Percentiles rank a stretch among this genome's conserved stretches.
Evolutionary conservation across 1,139 yeast genomes (phyloP).

Genomic region (Geotrichum phurueaensis): DNA sequence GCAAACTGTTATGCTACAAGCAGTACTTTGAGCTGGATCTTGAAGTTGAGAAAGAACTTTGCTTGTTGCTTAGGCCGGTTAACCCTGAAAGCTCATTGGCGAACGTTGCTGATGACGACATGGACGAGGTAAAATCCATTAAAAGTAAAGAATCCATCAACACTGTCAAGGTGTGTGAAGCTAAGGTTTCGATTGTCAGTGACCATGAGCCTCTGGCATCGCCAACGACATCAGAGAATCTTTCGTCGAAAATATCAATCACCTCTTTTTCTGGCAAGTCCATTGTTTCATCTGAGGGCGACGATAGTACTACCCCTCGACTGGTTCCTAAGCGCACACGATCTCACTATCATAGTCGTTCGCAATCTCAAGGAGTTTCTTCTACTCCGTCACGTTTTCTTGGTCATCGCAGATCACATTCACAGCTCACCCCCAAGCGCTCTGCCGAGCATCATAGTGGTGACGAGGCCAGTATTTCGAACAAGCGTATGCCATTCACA

Average conservation of each 20-base stretch:
- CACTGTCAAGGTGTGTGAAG: neutral
- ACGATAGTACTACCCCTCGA: neutral
- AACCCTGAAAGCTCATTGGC: neutral
- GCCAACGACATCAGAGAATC: neutral
- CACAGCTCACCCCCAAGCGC: neutral
- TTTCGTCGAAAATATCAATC: neutral
- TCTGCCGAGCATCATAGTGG: neutral
- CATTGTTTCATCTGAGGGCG: neutral
- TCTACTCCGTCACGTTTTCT: neutral
- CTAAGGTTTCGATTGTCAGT: neutral
- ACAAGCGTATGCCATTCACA: conserved; percentile 13
- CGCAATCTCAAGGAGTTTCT: conserved; percentile 3
- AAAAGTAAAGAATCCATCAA: neutral
- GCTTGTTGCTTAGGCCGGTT: conserved; percentile 5
- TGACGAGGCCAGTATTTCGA: neutral
- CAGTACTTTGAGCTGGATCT: conserved; percentile 37
- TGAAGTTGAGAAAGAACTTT: conserved; percentile 26
- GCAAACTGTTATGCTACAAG: conserved; percentile 41
- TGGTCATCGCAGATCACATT: conserved; percentile 7
- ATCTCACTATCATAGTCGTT: neutral
- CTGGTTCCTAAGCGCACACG: conserved; percentile 8
- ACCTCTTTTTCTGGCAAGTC: neutral
- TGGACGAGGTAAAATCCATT: neutral
- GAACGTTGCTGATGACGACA: neutral
- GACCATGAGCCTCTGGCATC: neutral